Evolutionary conservation across 208 protist genomes (phyloP), one percentile per base, ranked within the genome.

Genomic region (Acanthamoeba castellanii): DNA sequence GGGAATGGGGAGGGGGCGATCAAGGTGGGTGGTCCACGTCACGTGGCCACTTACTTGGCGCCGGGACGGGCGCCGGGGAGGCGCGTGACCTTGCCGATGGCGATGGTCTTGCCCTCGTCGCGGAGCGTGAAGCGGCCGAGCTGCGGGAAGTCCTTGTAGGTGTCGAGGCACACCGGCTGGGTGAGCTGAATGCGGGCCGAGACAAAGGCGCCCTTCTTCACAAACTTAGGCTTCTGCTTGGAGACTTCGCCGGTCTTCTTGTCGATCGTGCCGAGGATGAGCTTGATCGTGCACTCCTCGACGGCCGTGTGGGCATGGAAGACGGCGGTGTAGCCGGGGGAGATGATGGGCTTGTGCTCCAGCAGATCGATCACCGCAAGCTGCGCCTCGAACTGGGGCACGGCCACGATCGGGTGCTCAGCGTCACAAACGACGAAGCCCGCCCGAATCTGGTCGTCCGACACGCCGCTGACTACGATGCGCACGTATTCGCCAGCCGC

Each of bases 71-170:
- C 84, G n/a, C 18, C 4, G 32, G 89, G 89, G 16, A 93, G 52
- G 30, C 89, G 57, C 6, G 66, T n/a, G 47, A 93, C 89, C 45
- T 93, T 93, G 34, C 89, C 89, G 18, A 93, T 93, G 27, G 89
- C 89, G 34, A 93, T 93, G 1, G 89, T 93, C 89, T 93, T 93
- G 68, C 89, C 98, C 55, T 99, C 98, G 55, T 99, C 98, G 93
- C 99, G 98, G 52, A 99, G 95, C 95, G 99, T 99, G 97, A 99
- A 99, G 93, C 99, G 98, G 37, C 99, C 98, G 59, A 99, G 96
- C 96, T 99, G 98, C 88, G 98, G 98, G 96, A 99, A 99, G 27
- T 98, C 97, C 96, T 99, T 98, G 97, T 99, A 99, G 37, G 96
- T 78, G 95, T 99, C 99, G 20, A 99, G 55, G 70, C 98, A 98